Evolutionary conservation across 192 early-diverging fungal genomes (phyloP).

Genomic region (Rhizoclosmatium sp.): DNA sequence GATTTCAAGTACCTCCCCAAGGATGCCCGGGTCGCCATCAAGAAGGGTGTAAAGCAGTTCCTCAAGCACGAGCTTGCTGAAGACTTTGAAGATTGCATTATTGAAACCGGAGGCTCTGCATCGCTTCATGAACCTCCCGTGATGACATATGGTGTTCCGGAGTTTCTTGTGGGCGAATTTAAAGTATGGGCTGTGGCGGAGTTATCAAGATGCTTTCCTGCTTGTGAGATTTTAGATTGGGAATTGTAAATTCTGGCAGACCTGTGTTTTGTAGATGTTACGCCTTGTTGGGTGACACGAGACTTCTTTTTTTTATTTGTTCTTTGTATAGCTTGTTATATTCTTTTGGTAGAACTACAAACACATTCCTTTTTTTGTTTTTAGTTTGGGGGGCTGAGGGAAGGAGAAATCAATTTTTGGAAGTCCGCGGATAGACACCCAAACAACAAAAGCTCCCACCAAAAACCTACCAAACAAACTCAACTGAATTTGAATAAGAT

Average conservation of each 20-base stretch:
- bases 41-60: constrained; percentile 32
- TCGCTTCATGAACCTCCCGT: neutral
- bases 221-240: constrained; percentile 15
- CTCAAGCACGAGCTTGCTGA: constrained; percentile 18
- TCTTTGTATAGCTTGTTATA: too few relatives aligned
- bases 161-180: constrained; percentile 18
- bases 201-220: constrained; percentile 31
- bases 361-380: too few relatives aligned
- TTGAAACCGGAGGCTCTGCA: neutral
- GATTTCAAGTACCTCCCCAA: constrained; percentile 33
- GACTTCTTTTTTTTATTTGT: too few relatives aligned
- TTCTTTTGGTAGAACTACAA: too few relatives aligned
- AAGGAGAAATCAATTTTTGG: too few relatives aligned
- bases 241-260: neutral
- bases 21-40: constrained; percentile 32
- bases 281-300: too few relatives aligned
- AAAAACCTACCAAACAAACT: too few relatives aligned
- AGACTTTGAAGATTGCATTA: constrained; percentile 31
- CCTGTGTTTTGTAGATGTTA: too few relatives aligned
- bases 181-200: constrained; percentile 24
- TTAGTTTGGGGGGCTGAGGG: too few relatives aligned
- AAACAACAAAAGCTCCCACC: too few relatives aligned
- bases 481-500: too few relatives aligned
- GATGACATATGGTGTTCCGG: constrained; percentile 31
- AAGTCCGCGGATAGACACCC: too few relatives aligned